Evolutionary conservation across 2,329 filamentous ascomycete species (phyloP).

Genomic region (Trichoderma lentiforme): DNA sequence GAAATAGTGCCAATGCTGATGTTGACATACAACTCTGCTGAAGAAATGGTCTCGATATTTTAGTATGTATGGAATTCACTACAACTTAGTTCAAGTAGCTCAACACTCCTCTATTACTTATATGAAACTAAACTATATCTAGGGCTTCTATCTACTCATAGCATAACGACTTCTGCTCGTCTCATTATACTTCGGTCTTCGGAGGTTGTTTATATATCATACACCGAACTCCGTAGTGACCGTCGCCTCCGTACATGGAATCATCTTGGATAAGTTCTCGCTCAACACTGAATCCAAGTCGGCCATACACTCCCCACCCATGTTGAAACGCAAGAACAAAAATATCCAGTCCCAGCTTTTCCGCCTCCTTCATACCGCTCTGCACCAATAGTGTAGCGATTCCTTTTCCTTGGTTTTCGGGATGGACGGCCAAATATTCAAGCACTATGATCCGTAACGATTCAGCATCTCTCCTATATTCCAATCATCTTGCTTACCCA

Average conservation of each 20-base stretch:
- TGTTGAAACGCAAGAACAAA: slow-evolving; percentile 26
- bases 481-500: neutral
- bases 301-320: slow-evolving; percentile 25
- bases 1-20: neutral
- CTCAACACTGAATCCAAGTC: slow-evolving; percentile 26
- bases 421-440: slow-evolving; percentile 31
- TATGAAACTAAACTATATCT: neutral
- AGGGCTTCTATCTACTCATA: neutral
- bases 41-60: neutral
- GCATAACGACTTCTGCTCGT: no score
- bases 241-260: slow-evolving; percentile 11
- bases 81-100: neutral
- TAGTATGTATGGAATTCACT: neutral
- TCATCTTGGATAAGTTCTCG: slow-evolving; percentile 28
- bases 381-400: slow-evolving; percentile 26
- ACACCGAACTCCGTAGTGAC: neutral
- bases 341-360: slow-evolving; percentile 25
- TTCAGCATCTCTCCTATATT: neutral
- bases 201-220: neutral
- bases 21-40: neutral
- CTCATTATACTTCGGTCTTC: neutral
- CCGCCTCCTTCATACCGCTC: slow-evolving; percentile 26
- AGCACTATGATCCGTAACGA: slow-evolving; percentile 19
- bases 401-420: slow-evolving; percentile 28
- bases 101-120: no score